Conservation (phyloP, 2,329 filamentous ascomycete species). For the Penicillium sclerotigenum region DNA sequence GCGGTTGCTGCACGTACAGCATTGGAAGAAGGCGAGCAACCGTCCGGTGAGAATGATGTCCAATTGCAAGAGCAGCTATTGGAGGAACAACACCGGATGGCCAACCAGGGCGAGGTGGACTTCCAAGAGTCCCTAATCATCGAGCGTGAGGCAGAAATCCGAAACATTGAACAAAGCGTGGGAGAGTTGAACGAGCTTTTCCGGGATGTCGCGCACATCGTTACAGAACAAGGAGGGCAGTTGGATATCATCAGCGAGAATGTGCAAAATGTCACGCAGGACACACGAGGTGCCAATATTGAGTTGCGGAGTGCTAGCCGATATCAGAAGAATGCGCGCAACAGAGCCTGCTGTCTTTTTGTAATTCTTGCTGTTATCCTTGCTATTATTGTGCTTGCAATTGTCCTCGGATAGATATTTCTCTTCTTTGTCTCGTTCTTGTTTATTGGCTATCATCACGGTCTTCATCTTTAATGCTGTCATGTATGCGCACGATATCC, state of each 20-base stretch:
- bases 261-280: constrained; percentile 74
- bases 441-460: constrained; percentile 8
- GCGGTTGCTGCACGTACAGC: constrained; percentile 78
- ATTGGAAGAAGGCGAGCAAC: constrained; percentile 55
- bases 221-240: constrained; percentile 86
- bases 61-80: constrained; percentile 65
- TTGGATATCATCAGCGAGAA: constrained; percentile 86
- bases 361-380: constrained; percentile 85
- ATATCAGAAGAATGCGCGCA: constrained; percentile 93
- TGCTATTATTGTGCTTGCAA: constrained; percentile 83
- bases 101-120: constrained; percentile 90
- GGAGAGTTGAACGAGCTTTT: constrained; percentile 95
- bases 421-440: constrained; percentile 9
- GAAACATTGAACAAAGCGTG: constrained; percentile 95
- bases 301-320: constrained; percentile 82
- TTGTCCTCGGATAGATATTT: constrained; percentile 63
- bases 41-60: constrained; percentile 36
- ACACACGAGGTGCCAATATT: constrained; percentile 79
- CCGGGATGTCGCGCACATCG: constrained; percentile 95
- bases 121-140: constrained; percentile 95
- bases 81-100: constrained; percentile 74
- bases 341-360: constrained; percentile 89
- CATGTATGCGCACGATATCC: constrained; percentile 35
- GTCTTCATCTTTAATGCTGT: constrained; percentile 9
- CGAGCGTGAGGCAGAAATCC: constrained; percentile 94